phyloP scores from a whole-genome alignment of 2,329 filamentous ascomycete genomes.

The Fusarium torulosum region DNA sequence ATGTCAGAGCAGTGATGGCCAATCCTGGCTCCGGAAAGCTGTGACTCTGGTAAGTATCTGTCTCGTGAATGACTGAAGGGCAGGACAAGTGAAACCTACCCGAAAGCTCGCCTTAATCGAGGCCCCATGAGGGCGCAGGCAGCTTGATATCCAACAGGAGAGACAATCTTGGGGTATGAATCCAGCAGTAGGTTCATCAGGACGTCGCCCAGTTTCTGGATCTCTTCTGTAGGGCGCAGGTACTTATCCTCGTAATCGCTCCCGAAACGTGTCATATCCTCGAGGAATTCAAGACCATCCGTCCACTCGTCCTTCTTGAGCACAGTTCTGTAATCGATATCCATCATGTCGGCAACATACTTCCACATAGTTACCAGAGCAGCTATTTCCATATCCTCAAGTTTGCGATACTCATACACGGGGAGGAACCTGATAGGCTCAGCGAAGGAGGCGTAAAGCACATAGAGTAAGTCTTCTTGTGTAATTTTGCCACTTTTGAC shows the following conservation, averaged over 20 bases:
- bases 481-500: constrained; percentile 53
- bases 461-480: constrained; percentile 57
- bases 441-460: constrained; percentile 69
- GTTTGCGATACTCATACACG: constrained; percentile 76
- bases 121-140: constrained; percentile 73
- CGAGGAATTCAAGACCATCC: constrained; percentile 65
- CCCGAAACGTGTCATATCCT: constrained; percentile 63
- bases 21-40: constrained; percentile 61
- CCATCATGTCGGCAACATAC: constrained; percentile 76
- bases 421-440: constrained; percentile 75
- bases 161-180: constrained; percentile 60
- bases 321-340: constrained; percentile 64
- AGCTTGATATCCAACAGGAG: constrained; percentile 62
- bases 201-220: constrained; percentile 66
- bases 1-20: constrained; percentile 55
- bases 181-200: constrained; percentile 72
- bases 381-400: constrained; percentile 76
- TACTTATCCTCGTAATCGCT: constrained; percentile 68
- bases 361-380: constrained; percentile 79
- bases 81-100: constrained; percentile 58
- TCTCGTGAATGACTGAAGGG: neutral
- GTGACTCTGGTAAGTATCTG: constrained; percentile 24
- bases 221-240: constrained; percentile 67
- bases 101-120: constrained; percentile 72
- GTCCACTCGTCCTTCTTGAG: constrained; percentile 57